Percentiles rank a stretch among this genome's conserved stretches.
Evolutionary conservation across 192 early-diverging fungal species (phyloP).

Genomic region (Coemansia sp.): DNA sequence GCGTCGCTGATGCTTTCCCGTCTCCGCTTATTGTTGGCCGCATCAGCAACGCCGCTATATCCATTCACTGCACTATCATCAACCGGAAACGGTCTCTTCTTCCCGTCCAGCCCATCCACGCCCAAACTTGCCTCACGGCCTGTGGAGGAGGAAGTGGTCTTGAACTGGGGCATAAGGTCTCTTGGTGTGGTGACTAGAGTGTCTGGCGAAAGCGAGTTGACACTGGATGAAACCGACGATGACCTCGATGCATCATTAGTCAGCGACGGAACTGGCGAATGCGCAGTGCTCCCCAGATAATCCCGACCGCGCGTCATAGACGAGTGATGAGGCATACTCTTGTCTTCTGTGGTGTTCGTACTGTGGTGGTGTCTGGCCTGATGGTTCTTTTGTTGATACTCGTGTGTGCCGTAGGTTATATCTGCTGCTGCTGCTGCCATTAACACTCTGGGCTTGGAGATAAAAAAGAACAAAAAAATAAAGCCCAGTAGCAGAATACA

Average conservation of each 20-base stretch:
- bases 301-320: constrained; percentile 4
- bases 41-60: background rate
- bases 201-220: constrained; percentile 47
- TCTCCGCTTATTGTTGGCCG: background rate
- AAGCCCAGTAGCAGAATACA: background rate
- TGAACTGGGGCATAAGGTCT: constrained; percentile 41
- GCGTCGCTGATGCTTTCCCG: background rate
- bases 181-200: constrained; percentile 25
- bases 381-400: background rate
- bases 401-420: constrained; percentile 10
- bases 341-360: background rate
- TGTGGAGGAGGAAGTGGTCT: background rate
- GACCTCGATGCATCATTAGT: constrained; percentile 33
- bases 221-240: constrained; percentile 50
- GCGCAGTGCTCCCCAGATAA: constrained; percentile 12
- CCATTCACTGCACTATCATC: background rate
- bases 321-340: constrained; percentile 8
- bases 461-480: background rate
- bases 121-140: background rate
- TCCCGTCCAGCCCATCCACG: background rate
- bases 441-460: background rate
- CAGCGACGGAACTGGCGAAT: constrained; percentile 50
- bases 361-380: background rate
- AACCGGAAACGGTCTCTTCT: background rate
- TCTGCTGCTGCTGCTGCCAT: constrained; percentile 10